Base-by-base conservation (phyloP, 176 grass and related monocot species). In the Thinopyrum elongatum region DNA sequence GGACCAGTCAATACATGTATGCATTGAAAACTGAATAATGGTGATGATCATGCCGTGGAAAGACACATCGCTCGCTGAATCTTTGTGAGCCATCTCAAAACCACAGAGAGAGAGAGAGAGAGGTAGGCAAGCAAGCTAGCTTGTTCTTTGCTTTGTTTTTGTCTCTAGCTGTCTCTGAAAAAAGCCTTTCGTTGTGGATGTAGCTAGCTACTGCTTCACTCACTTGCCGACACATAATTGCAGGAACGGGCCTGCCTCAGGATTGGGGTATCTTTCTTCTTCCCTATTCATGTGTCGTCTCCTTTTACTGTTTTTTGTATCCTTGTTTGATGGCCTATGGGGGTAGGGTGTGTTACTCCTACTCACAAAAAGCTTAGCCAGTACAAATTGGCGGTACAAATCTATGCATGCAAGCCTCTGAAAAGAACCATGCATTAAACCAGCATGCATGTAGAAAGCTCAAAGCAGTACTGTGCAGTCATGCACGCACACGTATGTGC, bases 111-210 rank as follows among this genome's bases (percentile, higher is more conserved):
- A 12, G 3, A n/a, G n/a, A n/a, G n/a, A n/a, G n/a, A n/a, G 3
- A 51, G 15, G 47, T 14, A 51, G 5, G 49, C 49, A 49, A 15
- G 47, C 16, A 53, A 53, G 49, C 49, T 19, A 53, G 10, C 71
- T 87, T 90, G 91, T 88, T 87, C 67, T 83, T 62, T 88, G 84
- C 74, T 80, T 80, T 79, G 38, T 62, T 62, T 82, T 91, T 96
- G 89, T 95, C 94, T 91, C 84, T 89, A 76, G 94, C 94, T 91
- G 85, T 92, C 90, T 87, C 83, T 87, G 80, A 84, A 84, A 77
- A 86, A 89, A 65, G 21, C 21, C 26, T n/a, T n/a, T n/a, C n/a
- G n/a, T 77, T 65, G 23, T 77, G n/a, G 80, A 66, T 76, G 75
- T 12, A 61, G 63, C 65, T 73, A 62, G 64, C 65, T 73, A 81